These are phyloP conservation scores for Fomitopsis pulvina DNA, from an alignment of 768 basidiomycete species.

Conservation along the genomic window DNA sequence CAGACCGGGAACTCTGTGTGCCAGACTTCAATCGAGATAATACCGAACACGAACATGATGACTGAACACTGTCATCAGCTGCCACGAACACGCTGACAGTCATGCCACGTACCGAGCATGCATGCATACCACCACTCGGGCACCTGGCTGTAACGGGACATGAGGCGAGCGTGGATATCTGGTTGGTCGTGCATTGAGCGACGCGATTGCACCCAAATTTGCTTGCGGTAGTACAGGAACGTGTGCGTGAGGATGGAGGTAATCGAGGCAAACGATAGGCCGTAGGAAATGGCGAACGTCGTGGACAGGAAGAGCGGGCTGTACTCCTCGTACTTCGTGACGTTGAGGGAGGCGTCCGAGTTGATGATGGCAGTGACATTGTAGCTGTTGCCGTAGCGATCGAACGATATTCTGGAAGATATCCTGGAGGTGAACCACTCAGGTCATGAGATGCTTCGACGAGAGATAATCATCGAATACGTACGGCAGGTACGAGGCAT, in stretches of 20 bases:
- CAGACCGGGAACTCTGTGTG: constrained; percentile 63
- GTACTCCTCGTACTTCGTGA: constrained; percentile 33
- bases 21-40: constrained; percentile 57
- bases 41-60: constrained; percentile 53
- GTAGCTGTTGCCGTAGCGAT: constrained; percentile 35
- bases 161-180: constrained; percentile 45
- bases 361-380: constrained; percentile 36
- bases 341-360: constrained; percentile 27
- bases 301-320: constrained; percentile 41
- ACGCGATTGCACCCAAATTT: constrained; percentile 35
- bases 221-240: constrained; percentile 38
- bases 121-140: constrained; percentile 47
- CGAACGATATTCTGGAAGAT: constrained; percentile 33
- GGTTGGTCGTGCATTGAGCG: constrained; percentile 39
- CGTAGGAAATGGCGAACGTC: constrained; percentile 52
- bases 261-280: constrained; percentile 30
- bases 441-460: not conserved
- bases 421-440: constrained; percentile 9
- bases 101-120: constrained; percentile 28
- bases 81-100: constrained; percentile 2
- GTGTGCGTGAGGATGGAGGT: constrained; percentile 41
- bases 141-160: constrained; percentile 38
- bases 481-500: constrained; percentile 30
- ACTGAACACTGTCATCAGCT: constrained; percentile 19
- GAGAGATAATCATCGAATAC: constrained; percentile 6